Evolutionary conservation across 192 early-diverging fungal genomes (phyloP), one percentile per base, ranked within the genome.

Genomic region (Mortierella hygrophila): DNA sequence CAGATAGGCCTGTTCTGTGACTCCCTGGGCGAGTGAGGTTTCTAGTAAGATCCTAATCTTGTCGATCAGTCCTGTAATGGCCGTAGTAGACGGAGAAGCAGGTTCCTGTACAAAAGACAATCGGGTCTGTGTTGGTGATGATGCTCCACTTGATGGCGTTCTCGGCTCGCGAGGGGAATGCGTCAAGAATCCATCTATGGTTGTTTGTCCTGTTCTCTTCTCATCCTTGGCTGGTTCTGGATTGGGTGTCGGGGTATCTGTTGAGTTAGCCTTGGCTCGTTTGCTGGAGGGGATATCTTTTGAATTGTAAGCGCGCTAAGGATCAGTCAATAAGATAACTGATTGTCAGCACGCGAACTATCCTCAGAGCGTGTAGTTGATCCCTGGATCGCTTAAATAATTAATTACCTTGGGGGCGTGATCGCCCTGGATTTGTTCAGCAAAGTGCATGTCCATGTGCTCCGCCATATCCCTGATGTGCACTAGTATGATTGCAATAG

Each of bases 401-500:
- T 60, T 29, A 68, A 44, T 70, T 72, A 47, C 70, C 70, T 57
- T 63, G 41, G 46, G 54, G 42, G 10, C 52, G 6, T 40, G 70
- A 29, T 46, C 23, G 20, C 10, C 37, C 47, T 86, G 84, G 9
- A 86, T 38, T 70, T 70, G 78, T 54, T 81, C 75, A n/a, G 84
- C 84, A 8, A 86, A 29, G 44, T 86, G 84, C 63, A 76, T 52
- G 49, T 86, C 84, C 79, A 78, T 86, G 40, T 86, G 84, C 29
- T 74, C 84, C 0, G 74, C 76, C 84, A 86, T 86, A 35, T 80
- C 65, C 8, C 77, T 65, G 65, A 86, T 73, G 49, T 38, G 52
- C 11, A 86, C 84, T 86, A 65, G 37, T 54, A 29, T 29, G 44
- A 29, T 46, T 41, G 13, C 41, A 70, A 41, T 38, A 41, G 15